phyloP scores from a whole-genome alignment of 2,329 filamentous ascomycete genomes.

The Cadophora malorum region DNA sequence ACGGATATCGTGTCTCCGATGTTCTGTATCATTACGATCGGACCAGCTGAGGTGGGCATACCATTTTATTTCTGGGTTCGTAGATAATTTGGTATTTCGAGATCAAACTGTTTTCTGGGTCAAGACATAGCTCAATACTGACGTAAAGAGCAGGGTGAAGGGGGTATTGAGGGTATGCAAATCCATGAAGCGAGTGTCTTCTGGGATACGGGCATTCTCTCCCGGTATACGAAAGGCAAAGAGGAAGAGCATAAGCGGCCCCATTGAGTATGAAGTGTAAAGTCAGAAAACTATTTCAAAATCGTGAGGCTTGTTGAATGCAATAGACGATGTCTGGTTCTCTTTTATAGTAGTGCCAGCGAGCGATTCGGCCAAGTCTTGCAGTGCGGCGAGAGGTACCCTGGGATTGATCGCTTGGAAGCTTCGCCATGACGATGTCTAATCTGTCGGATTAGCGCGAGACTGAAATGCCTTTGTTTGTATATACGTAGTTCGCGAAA shows the following conservation, averaged over 20 bases:
- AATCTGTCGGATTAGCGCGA: no score
- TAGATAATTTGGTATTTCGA: no score
- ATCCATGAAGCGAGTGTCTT: constrained; percentile 29
- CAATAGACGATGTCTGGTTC: not conserved
- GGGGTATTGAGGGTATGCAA: constrained; percentile 25
- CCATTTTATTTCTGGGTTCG: no score
- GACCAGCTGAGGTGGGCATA: not conserved
- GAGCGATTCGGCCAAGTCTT: not conserved
- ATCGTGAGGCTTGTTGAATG: not conserved
- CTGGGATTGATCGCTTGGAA: not conserved
- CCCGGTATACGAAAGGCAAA: constrained; percentile 8
- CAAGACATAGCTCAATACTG: no score
- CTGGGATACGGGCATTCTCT: constrained; percentile 33
- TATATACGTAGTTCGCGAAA: not conserved
- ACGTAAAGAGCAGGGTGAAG: constrained; percentile 13
- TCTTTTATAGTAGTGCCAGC: not conserved
- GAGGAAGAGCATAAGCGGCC: not conserved
- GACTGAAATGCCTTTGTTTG: no score
- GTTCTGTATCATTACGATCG: constrained; percentile 15
- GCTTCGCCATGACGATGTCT: no score
- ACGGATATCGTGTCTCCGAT: constrained; percentile 28
- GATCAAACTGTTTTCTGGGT: no score
- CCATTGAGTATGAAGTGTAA: not conserved
- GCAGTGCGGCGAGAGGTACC: not conserved
- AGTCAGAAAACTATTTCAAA: not conserved